Evolutionary conservation across 2,329 filamentous ascomycete genomes (phyloP).

Genomic region (Cytospora chrysosperma): DNA sequence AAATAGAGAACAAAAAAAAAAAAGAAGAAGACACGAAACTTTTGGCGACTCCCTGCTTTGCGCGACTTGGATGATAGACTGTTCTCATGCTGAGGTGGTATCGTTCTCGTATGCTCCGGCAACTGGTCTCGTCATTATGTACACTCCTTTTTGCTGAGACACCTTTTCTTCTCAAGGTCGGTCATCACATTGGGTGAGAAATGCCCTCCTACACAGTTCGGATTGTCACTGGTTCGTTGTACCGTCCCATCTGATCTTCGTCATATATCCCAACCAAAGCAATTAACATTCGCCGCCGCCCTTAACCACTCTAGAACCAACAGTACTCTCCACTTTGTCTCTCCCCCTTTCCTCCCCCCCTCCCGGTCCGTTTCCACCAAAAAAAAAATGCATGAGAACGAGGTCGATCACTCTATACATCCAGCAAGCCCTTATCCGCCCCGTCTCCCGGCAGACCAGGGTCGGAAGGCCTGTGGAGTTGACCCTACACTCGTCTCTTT

Average conservation of each 20-base stretch:
- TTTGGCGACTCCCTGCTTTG: not conserved
- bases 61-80: slow-evolving; percentile 2
- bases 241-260: slow-evolving; percentile 9
- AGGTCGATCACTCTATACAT: slow-evolving; percentile 7
- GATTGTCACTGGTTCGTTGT: slow-evolving; percentile 9
- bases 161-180: slow-evolving; percentile 9
- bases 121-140: slow-evolving; percentile 22
- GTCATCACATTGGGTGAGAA: not conserved
- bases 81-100: slow-evolving; percentile 20
- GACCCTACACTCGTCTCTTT: slow-evolving; percentile 3
- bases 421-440: slow-evolving; percentile 11
- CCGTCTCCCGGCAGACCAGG: not conserved
- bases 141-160: slow-evolving; percentile 18
- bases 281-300: slow-evolving; percentile 12
- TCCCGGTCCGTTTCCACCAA: slow-evolving; percentile 4
- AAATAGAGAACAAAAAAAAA: too few relatives aligned
- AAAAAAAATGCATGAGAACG: slow-evolving; percentile 13
- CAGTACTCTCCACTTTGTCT: slow-evolving; percentile 3
- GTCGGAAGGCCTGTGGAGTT: not conserved
- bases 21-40: not conserved
- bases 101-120: slow-evolving; percentile 19
- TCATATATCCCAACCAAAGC: slow-evolving; percentile 18
- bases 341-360: not conserved
- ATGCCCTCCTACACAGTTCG: slow-evolving; percentile 12
- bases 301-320: slow-evolving; percentile 5